Evolutionary conservation across 306 rosid genomes (phyloP).

Genomic region (Rubus parviflorus): DNA sequence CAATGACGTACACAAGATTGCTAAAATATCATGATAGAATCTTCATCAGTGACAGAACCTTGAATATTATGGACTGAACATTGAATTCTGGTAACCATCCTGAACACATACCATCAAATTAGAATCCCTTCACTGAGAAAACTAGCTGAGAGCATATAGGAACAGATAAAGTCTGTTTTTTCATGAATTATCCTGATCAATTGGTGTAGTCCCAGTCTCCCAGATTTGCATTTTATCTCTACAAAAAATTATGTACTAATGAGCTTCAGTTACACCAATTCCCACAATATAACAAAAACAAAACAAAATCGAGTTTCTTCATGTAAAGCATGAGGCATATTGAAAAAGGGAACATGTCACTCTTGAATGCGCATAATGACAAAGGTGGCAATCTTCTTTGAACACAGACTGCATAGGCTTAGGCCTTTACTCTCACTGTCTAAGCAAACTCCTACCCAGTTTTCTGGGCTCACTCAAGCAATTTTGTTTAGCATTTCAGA

Average conservation of each 20-base stretch:
- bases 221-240: background rate
- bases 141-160: no score
- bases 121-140: background rate
- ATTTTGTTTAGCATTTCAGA: no score
- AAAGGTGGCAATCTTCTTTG: background rate
- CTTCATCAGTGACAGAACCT: background rate
- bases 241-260: background rate
- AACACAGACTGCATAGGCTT: background rate
- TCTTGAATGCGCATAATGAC: background rate
- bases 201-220: background rate
- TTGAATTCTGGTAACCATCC: background rate
- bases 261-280: background rate
- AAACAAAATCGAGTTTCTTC: background rate
- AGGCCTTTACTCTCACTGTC: background rate
- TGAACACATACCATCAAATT: background rate
- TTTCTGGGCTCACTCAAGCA: background rate
- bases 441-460: background rate
- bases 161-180: background rate
- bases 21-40: background rate
- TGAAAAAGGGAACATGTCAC: background rate
- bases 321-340: background rate
- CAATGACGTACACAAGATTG: background rate
- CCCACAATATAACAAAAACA: background rate
- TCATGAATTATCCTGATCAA: background rate
- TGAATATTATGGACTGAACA: background rate